Evolutionary conservation across 2,329 filamentous ascomycete species (phyloP).

Genomic region (Fusarium sp.): DNA sequence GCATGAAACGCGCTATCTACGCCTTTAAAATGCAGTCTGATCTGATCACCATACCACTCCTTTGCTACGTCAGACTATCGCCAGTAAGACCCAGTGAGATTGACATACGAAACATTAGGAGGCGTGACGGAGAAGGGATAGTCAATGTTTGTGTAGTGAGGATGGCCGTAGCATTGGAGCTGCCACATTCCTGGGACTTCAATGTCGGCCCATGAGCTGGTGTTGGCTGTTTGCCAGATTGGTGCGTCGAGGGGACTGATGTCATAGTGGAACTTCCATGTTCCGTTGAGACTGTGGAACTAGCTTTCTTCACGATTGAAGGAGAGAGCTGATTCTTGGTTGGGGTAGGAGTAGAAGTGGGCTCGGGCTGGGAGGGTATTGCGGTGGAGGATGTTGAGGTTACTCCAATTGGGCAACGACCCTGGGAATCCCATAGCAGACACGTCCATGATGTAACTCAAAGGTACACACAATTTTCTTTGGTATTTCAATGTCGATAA

Average conservation of each 20-base stretch:
- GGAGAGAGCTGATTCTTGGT: neutral
- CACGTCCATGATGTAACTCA: neutral
- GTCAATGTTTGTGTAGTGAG: slow-evolving; percentile 75
- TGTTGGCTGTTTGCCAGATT: slow-evolving; percentile 6
- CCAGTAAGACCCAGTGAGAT: slow-evolving; percentile 71
- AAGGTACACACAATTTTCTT: fast-evolving
- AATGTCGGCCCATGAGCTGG: slow-evolving; percentile 50
- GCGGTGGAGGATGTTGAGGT: slow-evolving; percentile 4
- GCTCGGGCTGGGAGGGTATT: slow-evolving; percentile 15
- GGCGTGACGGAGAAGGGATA: slow-evolving; percentile 75
- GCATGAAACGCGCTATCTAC: slow-evolving; percentile 78
- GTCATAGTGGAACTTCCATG: slow-evolving; percentile 26
- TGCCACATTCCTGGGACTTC: slow-evolving; percentile 77
- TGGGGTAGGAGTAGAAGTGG: slow-evolving; percentile 22
- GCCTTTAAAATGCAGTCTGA: slow-evolving; percentile 77
- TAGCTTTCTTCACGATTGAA: neutral
- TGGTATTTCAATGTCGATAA: fast-evolving
- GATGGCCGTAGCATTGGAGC: slow-evolving; percentile 70
- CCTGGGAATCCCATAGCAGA: slow-evolving; percentile 6
- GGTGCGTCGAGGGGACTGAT: slow-evolving; percentile 4
- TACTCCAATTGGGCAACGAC: slow-evolving; percentile 6
- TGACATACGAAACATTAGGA: slow-evolving; percentile 70
- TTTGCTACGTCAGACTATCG: slow-evolving; percentile 63
- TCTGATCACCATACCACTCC: slow-evolving; percentile 59
- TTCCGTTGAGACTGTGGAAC: slow-evolving; percentile 11